These are phyloP conservation scores for Hibiscus tridactylites DNA, from an alignment of 345 rosid species.

Conservation along the genomic window DNA sequence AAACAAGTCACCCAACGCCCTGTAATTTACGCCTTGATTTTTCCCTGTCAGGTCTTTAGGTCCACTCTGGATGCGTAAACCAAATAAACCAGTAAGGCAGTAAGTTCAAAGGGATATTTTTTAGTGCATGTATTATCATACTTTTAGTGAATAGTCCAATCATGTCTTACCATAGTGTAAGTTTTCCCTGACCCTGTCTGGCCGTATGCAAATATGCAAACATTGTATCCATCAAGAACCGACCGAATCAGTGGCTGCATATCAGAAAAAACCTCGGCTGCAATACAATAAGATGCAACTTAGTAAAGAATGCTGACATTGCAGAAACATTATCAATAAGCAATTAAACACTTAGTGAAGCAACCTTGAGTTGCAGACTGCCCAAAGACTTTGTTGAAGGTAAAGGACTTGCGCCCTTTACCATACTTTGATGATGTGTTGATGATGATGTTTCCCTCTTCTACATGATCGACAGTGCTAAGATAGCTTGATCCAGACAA, in stretches of 20 bases:
- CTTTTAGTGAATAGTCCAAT: conserved; percentile 8
- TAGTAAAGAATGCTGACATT: not conserved
- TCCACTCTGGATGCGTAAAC: conserved; percentile 48
- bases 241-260: conserved; percentile 95
- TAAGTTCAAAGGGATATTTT: conserved; percentile 1
- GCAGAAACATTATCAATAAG: not conserved
- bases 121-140: not conserved
- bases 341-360: not conserved
- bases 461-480: conserved; percentile 59
- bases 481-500: conserved; percentile 56
- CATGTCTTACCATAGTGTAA: conserved; percentile 68
- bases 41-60: conserved; percentile 76
- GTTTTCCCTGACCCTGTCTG: conserved; percentile 99
- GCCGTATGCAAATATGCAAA: conserved; percentile 98
- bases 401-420: conserved; percentile 64
- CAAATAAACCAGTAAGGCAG: conserved; percentile 16
- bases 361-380: conserved; percentile 88
- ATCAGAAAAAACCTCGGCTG: conserved; percentile 94
- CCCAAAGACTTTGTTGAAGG: conserved; percentile 88
- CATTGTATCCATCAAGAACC: conserved; percentile 93
- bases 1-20: conserved; percentile 88
- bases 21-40: conserved; percentile 83
- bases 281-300: conserved; percentile 20
- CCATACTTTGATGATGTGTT: conserved; percentile 71
- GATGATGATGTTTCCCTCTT: conserved; percentile 61